Base-by-base conservation (phyloP, 2,329 filamentous ascomycete species). In the Truncatella angustata region DNA sequence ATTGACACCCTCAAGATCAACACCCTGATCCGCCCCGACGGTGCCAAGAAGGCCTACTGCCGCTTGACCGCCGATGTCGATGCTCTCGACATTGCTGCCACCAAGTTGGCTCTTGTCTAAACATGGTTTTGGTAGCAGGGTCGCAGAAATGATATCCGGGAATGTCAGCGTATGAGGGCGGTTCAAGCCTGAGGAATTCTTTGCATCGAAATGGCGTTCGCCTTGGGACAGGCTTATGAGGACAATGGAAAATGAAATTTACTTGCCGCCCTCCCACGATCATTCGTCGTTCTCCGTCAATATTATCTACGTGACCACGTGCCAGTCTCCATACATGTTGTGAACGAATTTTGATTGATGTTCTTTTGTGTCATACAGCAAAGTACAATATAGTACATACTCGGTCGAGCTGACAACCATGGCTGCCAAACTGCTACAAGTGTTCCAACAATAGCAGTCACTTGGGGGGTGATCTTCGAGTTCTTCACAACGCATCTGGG, bases 1-100 rank as follows among this genome's bases (percentile, higher is more conserved):
- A 94, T 99, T 64, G 93, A 97, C 72, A 89, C 85, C 67, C 81
- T 97, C 80, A 97, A 97, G 89, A 91, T 99, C 84, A 99, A 99
- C 87, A 99, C 94, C 18, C 24, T 47, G 11, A 4, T 16, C 14
- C 21, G 91, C 75, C 94, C 94, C 61, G 92, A 99, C 73, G 94
- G 94, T 70, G 85, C 87, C 71, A 99, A 99, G 91, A 99, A 99
- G 90, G 94, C 94, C 59, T 99, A 94, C 73, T 91, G 90, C 72
- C 90, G 93, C 73, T 85, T 99, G 63, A 97, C 94, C 53, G 80
- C 92, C 59, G 94, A 99, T 76, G 92, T 97, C 66, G 94, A 99
- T 77, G 94, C 94, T 70, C 88, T 99, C 67, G 94, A 99, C 80
- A 97, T 99, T 78, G 95, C 94, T 61, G 95, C 94, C 70, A 97